Conservation (phyloP, 805 yeast genomes). For the Jamesozyma rosinii region DNA sequence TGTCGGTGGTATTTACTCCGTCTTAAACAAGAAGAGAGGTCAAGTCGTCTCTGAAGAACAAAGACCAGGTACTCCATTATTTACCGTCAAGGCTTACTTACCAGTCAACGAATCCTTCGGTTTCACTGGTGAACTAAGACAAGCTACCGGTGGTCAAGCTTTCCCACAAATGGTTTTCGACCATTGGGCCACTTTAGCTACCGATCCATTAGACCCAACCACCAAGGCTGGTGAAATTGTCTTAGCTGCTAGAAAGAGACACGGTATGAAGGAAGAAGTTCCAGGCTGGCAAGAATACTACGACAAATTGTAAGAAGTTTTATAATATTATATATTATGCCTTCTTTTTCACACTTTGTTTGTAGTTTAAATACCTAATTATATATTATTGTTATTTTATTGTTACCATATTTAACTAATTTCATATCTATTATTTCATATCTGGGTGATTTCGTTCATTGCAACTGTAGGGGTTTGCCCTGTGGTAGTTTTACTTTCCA, state of each 20-base stretch:
- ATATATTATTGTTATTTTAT: conserved; percentile 1
- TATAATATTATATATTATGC: not conserved
- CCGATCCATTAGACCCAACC: conserved; percentile 87
- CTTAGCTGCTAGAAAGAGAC: conserved; percentile 75
- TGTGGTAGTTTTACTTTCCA: too few species aligned
- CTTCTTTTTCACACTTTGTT: conserved; percentile 9
- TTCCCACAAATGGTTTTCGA: conserved; percentile 99
- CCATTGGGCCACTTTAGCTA: conserved; percentile 88
- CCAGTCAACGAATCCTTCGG: conserved; percentile 99
- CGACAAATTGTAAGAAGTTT: conserved; percentile 60
- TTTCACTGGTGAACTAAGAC: conserved; percentile 98
- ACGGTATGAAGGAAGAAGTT: conserved; percentile 92
- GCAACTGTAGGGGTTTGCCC: too few species aligned
- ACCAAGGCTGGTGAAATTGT: conserved; percentile 62
- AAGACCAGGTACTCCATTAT: conserved; percentile 99
- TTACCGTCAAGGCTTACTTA: conserved; percentile 98
- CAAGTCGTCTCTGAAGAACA: conserved; percentile 98
- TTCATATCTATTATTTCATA: conserved; percentile 4
- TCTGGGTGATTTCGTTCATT: not conserved
- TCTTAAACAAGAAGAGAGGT: conserved; percentile 98
- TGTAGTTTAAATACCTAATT: conserved; percentile 6
- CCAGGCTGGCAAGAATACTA: conserved; percentile 99
- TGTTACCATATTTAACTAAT: conserved; percentile 3
- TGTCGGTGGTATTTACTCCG: conserved; percentile 99
- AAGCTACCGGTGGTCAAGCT: conserved; percentile 99